A percentile compares a stretch with the other conserved stretches of the same genome.
These are phyloP conservation scores for Pelargonium australe DNA, from an alignment of 441 rosid genomes.

Conservation along the genomic window DNA sequence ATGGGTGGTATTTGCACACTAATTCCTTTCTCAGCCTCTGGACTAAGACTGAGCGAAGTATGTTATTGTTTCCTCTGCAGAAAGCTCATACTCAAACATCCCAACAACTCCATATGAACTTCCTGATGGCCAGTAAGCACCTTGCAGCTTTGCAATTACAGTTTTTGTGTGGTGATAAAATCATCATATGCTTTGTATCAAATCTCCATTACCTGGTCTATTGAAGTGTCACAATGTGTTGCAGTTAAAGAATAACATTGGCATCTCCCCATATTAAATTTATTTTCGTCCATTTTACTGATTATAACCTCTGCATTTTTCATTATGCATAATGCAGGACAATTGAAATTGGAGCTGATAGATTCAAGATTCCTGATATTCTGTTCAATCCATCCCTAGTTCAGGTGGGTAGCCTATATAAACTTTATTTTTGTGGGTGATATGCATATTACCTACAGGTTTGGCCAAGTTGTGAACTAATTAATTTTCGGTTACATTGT, in stretches of 20 bases:
- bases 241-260: no score
- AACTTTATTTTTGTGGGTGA: slow-evolving; percentile 7
- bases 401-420: slow-evolving; percentile 45
- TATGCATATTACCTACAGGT: not conserved
- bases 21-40: not conserved
- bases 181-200: not conserved
- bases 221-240: no score
- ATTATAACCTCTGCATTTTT: no score
- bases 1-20: not conserved
- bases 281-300: no score
- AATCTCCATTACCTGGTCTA: no score
- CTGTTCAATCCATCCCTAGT: slow-evolving; percentile 82
- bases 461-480: no score
- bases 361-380: slow-evolving; percentile 95
- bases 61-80: slow-evolving; percentile 37
- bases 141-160: slow-evolving; percentile 5
- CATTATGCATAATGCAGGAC: slow-evolving; percentile 41
- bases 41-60: not conserved
- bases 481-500: no score
- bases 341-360: slow-evolving; percentile 96
- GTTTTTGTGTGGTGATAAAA: not conserved
- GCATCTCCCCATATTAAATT: no score
- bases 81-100: slow-evolving; percentile 83
- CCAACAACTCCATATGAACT: slow-evolving; percentile 98
- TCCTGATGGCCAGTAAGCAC: slow-evolving; percentile 99